Conservation (phyloP, 2,329 filamentous ascomycete species). For the Pestalotiopsis sp. region DNA sequence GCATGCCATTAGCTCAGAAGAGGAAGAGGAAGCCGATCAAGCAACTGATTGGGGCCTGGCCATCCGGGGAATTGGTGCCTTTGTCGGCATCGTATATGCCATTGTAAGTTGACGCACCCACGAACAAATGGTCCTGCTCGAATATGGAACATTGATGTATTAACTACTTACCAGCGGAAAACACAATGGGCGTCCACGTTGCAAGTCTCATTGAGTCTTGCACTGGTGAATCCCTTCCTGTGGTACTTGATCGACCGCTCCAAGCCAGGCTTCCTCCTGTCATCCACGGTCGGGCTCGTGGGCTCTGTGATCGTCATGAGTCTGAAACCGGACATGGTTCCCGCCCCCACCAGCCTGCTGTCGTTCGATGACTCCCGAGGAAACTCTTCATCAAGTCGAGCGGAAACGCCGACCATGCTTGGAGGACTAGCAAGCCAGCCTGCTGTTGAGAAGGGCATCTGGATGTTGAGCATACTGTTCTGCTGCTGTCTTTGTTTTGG, state of each 20-base stretch:
- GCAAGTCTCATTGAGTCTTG: slow-evolving; percentile 88
- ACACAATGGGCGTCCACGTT: slow-evolving; percentile 92
- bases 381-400: slow-evolving; percentile 28
- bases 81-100: slow-evolving; percentile 63
- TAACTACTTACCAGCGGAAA: slow-evolving; percentile 63
- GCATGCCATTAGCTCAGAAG: slow-evolving; percentile 21
- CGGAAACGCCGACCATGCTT: slow-evolving; percentile 33
- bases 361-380: slow-evolving; percentile 28
- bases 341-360: slow-evolving; percentile 56
- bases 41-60: slow-evolving; percentile 73
- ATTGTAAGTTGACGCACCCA: slow-evolving; percentile 67
- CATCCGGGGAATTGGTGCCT: slow-evolving; percentile 60
- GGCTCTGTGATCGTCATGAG: slow-evolving; percentile 76
- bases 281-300: slow-evolving; percentile 69
- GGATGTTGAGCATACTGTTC: slow-evolving; percentile 92
- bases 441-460: slow-evolving; percentile 74
- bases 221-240: slow-evolving; percentile 86
- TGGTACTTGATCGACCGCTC: slow-evolving; percentile 98
- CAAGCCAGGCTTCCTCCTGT: slow-evolving; percentile 80
- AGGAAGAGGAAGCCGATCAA: slow-evolving; percentile 31
- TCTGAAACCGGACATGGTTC: slow-evolving; percentile 78
- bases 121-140: not conserved
- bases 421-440: slow-evolving; percentile 64
- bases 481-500: slow-evolving; percentile 96
- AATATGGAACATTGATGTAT: slow-evolving; percentile 1